Conservation (phyloP, 2,329 filamentous ascomycete species). For the Trichophyton rubrum region DNA sequence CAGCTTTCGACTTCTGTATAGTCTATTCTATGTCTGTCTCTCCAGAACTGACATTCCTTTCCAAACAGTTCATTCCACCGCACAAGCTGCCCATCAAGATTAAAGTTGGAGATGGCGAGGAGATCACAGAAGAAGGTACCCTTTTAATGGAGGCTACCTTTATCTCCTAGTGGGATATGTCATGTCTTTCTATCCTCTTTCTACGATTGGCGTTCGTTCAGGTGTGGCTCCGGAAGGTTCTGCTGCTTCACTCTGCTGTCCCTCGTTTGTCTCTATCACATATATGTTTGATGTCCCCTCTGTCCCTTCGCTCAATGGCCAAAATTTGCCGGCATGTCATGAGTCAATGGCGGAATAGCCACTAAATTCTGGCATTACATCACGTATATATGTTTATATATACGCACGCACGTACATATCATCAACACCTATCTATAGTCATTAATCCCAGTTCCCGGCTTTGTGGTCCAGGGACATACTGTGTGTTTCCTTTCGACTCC, state of each 20-base stretch:
- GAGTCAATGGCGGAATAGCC: background rate
- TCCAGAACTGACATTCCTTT: background rate
- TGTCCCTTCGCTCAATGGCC: background rate
- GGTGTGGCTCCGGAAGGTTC: background rate
- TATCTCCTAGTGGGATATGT: conserved; percentile 48
- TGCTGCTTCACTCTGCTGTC: background rate
- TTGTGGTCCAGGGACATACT: background rate
- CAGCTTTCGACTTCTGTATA: conserved; percentile 18
- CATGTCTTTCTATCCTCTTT: background rate
- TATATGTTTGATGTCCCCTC: background rate
- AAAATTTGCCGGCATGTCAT: background rate
- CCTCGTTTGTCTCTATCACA: background rate
- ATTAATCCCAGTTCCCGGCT: background rate
- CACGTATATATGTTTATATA: background rate
- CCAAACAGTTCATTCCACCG: conserved; percentile 56
- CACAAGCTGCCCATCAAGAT: conserved; percentile 62
- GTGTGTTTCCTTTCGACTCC: too few relatives aligned
- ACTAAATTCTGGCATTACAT: background rate
- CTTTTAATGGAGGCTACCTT: conserved; percentile 92
- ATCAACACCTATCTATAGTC: background rate
- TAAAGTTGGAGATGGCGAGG: conserved; percentile 64
- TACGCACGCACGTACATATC: background rate
- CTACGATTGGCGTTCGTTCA: conserved; percentile 14
- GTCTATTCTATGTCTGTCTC: background rate
- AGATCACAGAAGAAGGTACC: conserved; percentile 62